Evolutionary conservation across 2,329 filamentous ascomycete genomes (phyloP), one percentile per base, ranked within the genome.

Genomic region (Amauroascus niger): DNA sequence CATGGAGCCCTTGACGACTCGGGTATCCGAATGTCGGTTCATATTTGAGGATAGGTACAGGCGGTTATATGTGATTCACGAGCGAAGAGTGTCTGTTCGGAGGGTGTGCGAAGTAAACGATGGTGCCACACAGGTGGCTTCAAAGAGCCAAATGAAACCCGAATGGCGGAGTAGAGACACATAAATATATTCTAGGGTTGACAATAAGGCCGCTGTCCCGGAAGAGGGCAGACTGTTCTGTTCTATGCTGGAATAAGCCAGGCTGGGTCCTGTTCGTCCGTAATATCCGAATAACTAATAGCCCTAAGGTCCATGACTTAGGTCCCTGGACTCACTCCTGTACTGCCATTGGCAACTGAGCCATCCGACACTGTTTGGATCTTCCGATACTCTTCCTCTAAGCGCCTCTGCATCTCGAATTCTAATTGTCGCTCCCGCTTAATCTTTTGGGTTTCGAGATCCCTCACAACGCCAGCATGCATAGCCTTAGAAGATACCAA

Each of bases 391-490:
- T 98, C 87, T 63, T 85, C 80, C 72, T 97, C 90, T 46, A 98
- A 75, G 6, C 79, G 80, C 58, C 78, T 80, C 67, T 98, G 93
- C 80, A 95, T 82, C 60, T 97, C 90, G 65, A 98, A 98, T 67
- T 98, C 93, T 49, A 89, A 81, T 69, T 94, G 87, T 55, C 93
- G 84, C 69, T 98, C 93, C 60, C 81, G 80, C 73, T 96, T 96
- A 60, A 96, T 69, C 44, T 87, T 83, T 68, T 95, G 90, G 66
- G 94, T 88, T 66, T 97, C 91, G 77, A 96, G 86, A 65, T 98
- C 93, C 59, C 91, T 87, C 59, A 97, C 76, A 40, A 98, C 93
- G 43, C 93, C 93, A 61, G 86, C 81, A 66, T 98, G 93, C 93
- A 98, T 98, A 54, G 88, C 87, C 93, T 72, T 58, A 22, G 8